Conservation (phyloP, 345 rosid species). For the Boechera divaricarpa region DNA sequence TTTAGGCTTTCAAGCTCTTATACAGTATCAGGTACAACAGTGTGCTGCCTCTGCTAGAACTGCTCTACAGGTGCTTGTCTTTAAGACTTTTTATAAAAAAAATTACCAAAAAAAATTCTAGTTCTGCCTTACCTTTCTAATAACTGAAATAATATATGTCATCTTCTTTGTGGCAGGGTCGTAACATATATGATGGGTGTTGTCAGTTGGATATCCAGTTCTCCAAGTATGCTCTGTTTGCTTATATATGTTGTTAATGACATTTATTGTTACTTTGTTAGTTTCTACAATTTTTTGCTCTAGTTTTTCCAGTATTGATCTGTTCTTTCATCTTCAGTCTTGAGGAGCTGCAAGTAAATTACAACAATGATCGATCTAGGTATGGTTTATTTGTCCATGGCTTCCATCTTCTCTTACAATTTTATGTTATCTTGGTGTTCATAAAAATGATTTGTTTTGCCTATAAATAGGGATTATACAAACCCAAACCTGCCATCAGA, state of each 20-base stretch:
- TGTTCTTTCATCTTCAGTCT: conserved; percentile 59
- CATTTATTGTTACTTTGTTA: conserved; percentile 5
- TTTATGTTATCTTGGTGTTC: conserved; percentile 19
- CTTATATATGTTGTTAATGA: conserved; percentile 15
- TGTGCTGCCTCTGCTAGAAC: conserved; percentile 83
- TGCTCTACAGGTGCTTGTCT: conserved; percentile 74
- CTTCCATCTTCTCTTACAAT: conserved; percentile 1
- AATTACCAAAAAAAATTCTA: background rate
- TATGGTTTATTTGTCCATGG: conserved; percentile 31
- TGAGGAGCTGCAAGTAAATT: conserved; percentile 97
- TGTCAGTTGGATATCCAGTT: conserved; percentile 98
- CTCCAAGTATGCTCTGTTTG: conserved; percentile 71
- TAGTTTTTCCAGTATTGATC: conserved; percentile 20
- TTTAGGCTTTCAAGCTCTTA: conserved; percentile 96
- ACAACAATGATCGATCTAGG: conserved; percentile 98
- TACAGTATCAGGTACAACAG: conserved; percentile 81
- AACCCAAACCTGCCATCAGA: conserved; percentile 94
- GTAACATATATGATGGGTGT: conserved; percentile 97
- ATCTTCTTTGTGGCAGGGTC: conserved; percentile 62
- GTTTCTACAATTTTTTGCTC: background rate
- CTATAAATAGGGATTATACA: conserved; percentile 78
- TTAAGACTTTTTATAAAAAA: background rate
- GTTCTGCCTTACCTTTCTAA: background rate
- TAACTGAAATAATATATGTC: background rate
- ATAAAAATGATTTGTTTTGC: conserved; percentile 1